phyloP scores from a whole-genome alignment of 257 asterid genomes.

The Petrea volubilis region DNA sequence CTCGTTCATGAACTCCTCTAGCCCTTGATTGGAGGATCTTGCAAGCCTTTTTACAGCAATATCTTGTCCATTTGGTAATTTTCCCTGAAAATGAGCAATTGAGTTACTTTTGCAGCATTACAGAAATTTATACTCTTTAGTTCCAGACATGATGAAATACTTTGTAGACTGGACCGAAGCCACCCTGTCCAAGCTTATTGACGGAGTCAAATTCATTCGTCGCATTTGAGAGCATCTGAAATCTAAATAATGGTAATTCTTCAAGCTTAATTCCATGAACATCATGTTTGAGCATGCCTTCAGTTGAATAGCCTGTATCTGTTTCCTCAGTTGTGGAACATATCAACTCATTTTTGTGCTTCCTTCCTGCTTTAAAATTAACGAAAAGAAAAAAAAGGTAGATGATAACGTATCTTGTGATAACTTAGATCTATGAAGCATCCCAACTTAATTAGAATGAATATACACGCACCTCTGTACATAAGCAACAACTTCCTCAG shows the following conservation, averaged over 20 bases:
- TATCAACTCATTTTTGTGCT: background rate
- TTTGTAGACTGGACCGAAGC: slow-evolving; percentile 36
- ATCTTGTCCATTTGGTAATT: slow-evolving; percentile 31
- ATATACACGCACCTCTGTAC: slow-evolving; percentile 17
- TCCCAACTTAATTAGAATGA: background rate
- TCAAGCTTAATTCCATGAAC: slow-evolving; percentile 17
- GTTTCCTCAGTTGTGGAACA: background rate
- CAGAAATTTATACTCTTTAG: background rate
- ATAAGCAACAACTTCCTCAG: background rate
- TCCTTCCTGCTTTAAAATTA: slow-evolving; percentile 6
- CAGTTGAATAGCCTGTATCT: background rate
- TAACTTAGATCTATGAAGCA: background rate
- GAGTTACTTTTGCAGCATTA: background rate
- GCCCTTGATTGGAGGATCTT: slow-evolving; percentile 39
- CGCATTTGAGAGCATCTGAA: slow-evolving; percentile 23
- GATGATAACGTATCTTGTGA: background rate
- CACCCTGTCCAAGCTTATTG: slow-evolving; percentile 36
- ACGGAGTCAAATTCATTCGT: slow-evolving; percentile 6
- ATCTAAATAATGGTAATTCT: slow-evolving; percentile 21
- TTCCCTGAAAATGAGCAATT: slow-evolving; percentile 27
- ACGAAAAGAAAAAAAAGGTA: background rate
- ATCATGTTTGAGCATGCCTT: background rate
- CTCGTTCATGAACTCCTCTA: slow-evolving; percentile 52
- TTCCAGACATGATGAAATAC: slow-evolving; percentile 12
- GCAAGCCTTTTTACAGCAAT: slow-evolving; percentile 52